Evolutionary conservation across 1,139 yeast genomes (phyloP).

Genomic region (Magnusiomyces sp.): DNA sequence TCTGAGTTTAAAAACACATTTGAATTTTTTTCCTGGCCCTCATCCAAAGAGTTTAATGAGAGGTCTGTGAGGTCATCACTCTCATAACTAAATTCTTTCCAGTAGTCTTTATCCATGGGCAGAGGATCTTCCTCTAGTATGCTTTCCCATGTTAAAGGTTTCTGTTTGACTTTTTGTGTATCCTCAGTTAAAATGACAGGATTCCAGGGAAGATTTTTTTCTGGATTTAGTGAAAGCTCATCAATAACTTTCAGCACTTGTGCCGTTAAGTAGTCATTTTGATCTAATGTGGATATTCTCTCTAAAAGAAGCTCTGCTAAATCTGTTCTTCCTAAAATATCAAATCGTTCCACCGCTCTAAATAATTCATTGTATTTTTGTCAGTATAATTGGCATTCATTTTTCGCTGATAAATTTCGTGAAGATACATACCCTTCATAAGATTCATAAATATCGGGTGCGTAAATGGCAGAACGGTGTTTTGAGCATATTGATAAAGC

Average conservation of each 20-base stretch:
- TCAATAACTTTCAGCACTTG: neutral
- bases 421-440: conserved; percentile 1
- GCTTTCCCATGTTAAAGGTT: neutral
- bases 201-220: conserved; percentile 1
- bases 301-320: neutral
- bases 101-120: conserved; percentile 2
- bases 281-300: neutral
- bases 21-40: no score
- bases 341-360: conserved; percentile 1
- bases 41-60: no score
- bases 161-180: neutral
- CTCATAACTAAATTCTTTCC: neutral
- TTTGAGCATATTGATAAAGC: neutral
- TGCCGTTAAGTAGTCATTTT: conserved; percentile 1
- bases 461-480: conserved; percentile 2
- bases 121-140: conserved; percentile 4
- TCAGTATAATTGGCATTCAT: neutral
- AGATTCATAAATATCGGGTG: conserved; percentile 5
- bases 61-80: no score
- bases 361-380: neutral
- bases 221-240: neutral
- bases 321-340: conserved; percentile 4
- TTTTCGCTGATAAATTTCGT: neutral
- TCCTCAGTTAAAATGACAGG: neutral
- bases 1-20: no score